Percentiles rank a stretch among this genome's conserved stretches.
These are phyloP conservation scores for Phaseolus coccineus DNA, from an alignment of 331 rosid species.

Conservation along the genomic window DNA sequence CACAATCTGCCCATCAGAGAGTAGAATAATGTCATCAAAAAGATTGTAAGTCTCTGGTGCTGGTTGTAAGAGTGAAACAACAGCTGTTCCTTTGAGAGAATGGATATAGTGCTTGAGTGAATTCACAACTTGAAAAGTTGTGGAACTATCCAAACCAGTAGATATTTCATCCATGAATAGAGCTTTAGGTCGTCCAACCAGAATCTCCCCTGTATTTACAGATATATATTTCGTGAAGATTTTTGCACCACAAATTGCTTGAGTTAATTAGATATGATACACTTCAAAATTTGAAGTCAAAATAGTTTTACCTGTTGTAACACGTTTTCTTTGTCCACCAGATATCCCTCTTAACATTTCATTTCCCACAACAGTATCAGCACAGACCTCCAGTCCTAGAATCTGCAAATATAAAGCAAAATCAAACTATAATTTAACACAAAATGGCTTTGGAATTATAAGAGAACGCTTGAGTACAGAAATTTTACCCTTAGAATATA, in stretches of 20 bases:
- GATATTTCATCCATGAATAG: slow-evolving; percentile 82
- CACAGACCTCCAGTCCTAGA: slow-evolving; percentile 69
- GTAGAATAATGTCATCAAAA: slow-evolving; percentile 71
- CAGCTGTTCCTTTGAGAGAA: slow-evolving; percentile 60
- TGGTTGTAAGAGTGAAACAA: slow-evolving; percentile 73
- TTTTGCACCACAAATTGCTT: slow-evolving; percentile 1
- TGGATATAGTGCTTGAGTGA: slow-evolving; percentile 61
- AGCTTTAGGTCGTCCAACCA: slow-evolving; percentile 71
- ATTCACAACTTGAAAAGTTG: slow-evolving; percentile 71
- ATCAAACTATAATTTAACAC: slow-evolving; percentile 10
- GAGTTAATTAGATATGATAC: not conserved
- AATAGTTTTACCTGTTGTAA: slow-evolving; percentile 65
- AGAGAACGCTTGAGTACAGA: slow-evolving; percentile 24
- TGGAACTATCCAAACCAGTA: slow-evolving; percentile 79
- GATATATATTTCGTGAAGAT: slow-evolving; percentile 1
- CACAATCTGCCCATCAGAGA: slow-evolving; percentile 71
- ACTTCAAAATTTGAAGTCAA: not conserved
- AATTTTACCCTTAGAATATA: slow-evolving; percentile 66
- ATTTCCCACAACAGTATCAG: slow-evolving; percentile 73
- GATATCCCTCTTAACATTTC: slow-evolving; percentile 69
- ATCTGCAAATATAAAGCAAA: slow-evolving; percentile 43
- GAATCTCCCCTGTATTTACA: slow-evolving; percentile 63
- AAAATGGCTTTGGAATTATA: slow-evolving; percentile 6
- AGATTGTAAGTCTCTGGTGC: slow-evolving; percentile 81
- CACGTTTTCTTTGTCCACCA: slow-evolving; percentile 81